A percentile compares a stretch with the other conserved stretches of the same genome.
Conservation (phyloP, 2,329 filamentous ascomycete species). For the Colletotrichum nymphaeae region DNA sequence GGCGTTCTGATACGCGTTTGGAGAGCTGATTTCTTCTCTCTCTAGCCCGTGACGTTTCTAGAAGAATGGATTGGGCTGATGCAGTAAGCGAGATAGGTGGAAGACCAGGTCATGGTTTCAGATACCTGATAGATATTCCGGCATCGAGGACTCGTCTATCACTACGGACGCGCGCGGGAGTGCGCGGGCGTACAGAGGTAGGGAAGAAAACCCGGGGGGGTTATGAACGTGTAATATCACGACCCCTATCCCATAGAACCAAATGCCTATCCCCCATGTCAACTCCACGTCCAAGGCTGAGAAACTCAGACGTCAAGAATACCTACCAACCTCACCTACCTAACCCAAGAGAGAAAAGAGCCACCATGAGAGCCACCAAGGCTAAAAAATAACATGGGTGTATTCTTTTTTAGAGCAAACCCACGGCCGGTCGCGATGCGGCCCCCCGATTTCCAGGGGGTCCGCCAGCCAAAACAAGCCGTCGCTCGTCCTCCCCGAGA, state of each 20-base stretch:
- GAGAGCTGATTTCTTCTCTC: too few relatives aligned
- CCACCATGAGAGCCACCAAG: background rate
- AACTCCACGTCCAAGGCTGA: background rate
- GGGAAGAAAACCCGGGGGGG: background rate
- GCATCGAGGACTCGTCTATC: too few relatives aligned
- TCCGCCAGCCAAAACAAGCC: background rate
- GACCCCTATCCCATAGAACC: background rate
- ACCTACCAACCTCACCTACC: background rate
- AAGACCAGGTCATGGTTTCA: background rate
- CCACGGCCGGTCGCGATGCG: background rate
- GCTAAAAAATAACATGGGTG: background rate
- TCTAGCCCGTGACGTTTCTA: background rate
- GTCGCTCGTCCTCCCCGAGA: slow-evolving; percentile 14
- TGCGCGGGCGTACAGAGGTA: background rate
- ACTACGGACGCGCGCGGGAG: background rate
- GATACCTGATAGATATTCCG: background rate
- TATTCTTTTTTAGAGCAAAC: background rate
- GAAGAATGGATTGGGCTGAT: background rate
- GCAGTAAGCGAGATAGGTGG: background rate
- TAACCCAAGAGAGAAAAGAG: background rate
- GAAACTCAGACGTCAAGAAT: background rate
- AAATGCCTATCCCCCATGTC: background rate
- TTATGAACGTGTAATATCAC: background rate
- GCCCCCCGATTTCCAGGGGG: background rate
- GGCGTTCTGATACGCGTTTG: background rate